Conservation (phyloP, 257 asterid species). For the Ocimum tenuiflorum region DNA sequence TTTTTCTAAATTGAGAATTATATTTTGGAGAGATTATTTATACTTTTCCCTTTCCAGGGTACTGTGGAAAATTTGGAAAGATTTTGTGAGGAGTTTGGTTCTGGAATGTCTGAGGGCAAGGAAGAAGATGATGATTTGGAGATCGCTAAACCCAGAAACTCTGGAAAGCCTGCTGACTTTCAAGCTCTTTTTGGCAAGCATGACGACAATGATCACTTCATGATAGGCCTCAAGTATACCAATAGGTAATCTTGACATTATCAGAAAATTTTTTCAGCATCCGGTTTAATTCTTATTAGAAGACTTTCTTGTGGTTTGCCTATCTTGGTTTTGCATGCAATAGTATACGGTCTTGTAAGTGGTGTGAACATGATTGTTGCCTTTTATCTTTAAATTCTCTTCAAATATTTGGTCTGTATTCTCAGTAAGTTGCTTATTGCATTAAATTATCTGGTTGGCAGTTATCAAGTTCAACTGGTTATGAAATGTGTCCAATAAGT, state of each 20-base stretch:
- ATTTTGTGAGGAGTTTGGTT: slow-evolving; percentile 65
- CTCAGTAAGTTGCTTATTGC: neutral
- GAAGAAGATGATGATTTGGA: slow-evolving; percentile 42
- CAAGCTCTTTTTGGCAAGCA: slow-evolving; percentile 68
- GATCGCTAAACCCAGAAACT: slow-evolving; percentile 37
- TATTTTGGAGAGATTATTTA: neutral
- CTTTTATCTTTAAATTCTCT: neutral
- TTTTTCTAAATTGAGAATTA: neutral
- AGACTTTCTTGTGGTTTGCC: neutral
- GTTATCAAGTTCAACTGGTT: slow-evolving; percentile 3
- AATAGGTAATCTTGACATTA: slow-evolving; percentile 41
- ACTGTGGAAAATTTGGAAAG: slow-evolving; percentile 66
- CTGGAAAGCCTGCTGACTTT: slow-evolving; percentile 67
- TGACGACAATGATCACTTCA: slow-evolving; percentile 78
- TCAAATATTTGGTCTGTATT: no score
- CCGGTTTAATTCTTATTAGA: no score
- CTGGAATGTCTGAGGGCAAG: slow-evolving; percentile 44
- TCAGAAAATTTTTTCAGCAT: neutral
- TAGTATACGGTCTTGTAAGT: neutral
- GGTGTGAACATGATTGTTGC: neutral
- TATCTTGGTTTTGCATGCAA: neutral
- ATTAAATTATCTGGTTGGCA: neutral
- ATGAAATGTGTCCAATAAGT: neutral
- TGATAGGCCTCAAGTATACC: slow-evolving; percentile 76
- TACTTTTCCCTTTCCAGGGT: slow-evolving; percentile 33